A percentile compares a stretch with the other conserved stretches of the same genome.
Evolutionary conservation across 768 basidiomycete species (phyloP).

Genomic region (Rhodotorula kratochvilovae): DNA sequence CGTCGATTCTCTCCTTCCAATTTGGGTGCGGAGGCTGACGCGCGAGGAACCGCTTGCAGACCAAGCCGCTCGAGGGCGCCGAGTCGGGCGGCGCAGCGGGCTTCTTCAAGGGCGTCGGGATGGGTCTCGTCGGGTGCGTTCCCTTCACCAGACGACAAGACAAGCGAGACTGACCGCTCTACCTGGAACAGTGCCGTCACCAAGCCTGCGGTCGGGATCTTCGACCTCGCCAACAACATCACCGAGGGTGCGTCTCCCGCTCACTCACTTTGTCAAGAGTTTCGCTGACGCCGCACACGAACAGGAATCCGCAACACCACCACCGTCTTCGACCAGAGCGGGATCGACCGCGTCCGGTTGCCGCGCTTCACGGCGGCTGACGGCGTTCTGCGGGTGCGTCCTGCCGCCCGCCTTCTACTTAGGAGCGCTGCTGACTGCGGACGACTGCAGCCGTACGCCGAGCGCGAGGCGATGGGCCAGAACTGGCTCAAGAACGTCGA

Average conservation of each 20-base stretch:
- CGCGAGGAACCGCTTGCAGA: slow-evolving; percentile 60
- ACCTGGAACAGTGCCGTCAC: slow-evolving; percentile 66
- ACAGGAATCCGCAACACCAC: slow-evolving; percentile 95
- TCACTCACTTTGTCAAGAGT: background rate
- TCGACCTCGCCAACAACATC: slow-evolving; percentile 90
- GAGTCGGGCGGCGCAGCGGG: slow-evolving; percentile 89
- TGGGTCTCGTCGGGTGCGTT: slow-evolving; percentile 84
- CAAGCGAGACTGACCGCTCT: background rate
- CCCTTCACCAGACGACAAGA: background rate
- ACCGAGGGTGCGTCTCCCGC: slow-evolving; percentile 63
- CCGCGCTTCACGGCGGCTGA: slow-evolving; percentile 83
- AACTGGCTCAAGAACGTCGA: slow-evolving; percentile 95
- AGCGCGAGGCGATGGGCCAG: slow-evolving; percentile 86
- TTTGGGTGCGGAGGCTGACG: too few relatives aligned
- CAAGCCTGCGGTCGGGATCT: slow-evolving; percentile 93
- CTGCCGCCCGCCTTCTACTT: background rate
- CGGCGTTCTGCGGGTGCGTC: slow-evolving; percentile 73
- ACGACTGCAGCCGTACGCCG: slow-evolving; percentile 67
- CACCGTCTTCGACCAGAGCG: slow-evolving; percentile 89
- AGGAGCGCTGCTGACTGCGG: background rate
- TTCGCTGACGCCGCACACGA: background rate
- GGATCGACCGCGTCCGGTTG: slow-evolving; percentile 78
- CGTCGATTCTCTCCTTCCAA: background rate
- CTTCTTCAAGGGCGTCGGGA: slow-evolving; percentile 97
- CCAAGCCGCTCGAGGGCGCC: slow-evolving; percentile 95